Evolutionary conservation across 2,329 filamentous ascomycete genomes (phyloP).

Genomic region (Alternaria arbusti): DNA sequence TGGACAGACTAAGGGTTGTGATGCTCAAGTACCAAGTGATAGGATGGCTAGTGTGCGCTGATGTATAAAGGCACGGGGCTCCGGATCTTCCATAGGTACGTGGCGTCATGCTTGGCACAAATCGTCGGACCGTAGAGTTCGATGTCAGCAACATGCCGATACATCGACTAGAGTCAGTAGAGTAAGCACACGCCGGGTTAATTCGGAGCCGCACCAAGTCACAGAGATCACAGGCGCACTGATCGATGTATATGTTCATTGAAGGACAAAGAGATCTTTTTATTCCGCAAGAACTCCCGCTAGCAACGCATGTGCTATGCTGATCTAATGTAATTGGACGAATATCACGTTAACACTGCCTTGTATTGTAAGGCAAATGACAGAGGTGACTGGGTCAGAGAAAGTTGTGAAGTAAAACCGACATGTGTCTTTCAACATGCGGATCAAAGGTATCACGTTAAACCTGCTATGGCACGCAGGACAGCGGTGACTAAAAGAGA

Average conservation of each 20-base stretch:
- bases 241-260: background rate
- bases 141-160: background rate
- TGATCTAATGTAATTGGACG: slow-evolving; percentile 4
- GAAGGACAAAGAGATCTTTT: slow-evolving; percentile 4
- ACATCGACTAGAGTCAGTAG: background rate
- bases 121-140: background rate
- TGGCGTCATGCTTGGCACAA: slow-evolving; percentile 1
- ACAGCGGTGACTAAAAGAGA: slow-evolving; percentile 44
- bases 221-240: background rate
- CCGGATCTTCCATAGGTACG: background rate
- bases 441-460: slow-evolving; percentile 44
- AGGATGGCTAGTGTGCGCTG: background rate
- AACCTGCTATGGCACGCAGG: slow-evolving; percentile 30
- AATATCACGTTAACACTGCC: slow-evolving; percentile 47
- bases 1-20: background rate
- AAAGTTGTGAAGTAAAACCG: slow-evolving; percentile 36
- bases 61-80: background rate
- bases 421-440: slow-evolving; percentile 3
- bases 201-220: background rate
- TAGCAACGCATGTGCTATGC: background rate
- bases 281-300: slow-evolving; percentile 5
- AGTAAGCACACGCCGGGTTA: background rate
- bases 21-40: background rate
- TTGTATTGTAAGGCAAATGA: slow-evolving; percentile 20
- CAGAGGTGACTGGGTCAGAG: slow-evolving; percentile 48